Evolutionary conservation across 2,329 filamentous ascomycete species (phyloP), one percentile per base, ranked within the genome.

Genomic region (Ceratocystis smalleyi): DNA sequence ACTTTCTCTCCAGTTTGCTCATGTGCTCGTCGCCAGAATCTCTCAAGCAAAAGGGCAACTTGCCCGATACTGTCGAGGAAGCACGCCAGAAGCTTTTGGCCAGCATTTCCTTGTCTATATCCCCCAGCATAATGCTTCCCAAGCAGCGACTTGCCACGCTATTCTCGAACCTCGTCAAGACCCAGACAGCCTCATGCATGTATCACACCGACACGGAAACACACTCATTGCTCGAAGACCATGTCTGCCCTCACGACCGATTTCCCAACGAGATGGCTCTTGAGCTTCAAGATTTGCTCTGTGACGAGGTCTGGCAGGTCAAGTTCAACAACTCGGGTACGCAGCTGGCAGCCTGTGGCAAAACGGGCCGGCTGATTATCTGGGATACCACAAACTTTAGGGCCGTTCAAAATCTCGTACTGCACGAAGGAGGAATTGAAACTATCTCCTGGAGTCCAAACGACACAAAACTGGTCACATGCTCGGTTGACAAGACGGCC

Each of bases 111-210:
- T 88, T 81, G 77, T 96, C 84, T 65, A 95, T 99, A 73, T 96
- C 94, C 1, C 92, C 94, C 0, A 94, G 91, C 3, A 89, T 96
- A 55, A 97, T 99, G 91, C 87, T 99, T 64, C 94, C 94, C 1
- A 89, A 96, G 71, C 89, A 94, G 73, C 86, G 94, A 5, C 78
- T 99, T 55, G 89, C 90, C 1, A 81, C 85, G 43, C 78, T 99
- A 17, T 77, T 99, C 62, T 81, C 91, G 65, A 85, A 95, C 68
- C 85, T 96, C 45, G 96, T 96, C 72, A 81, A 86, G 67, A 83
- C 81, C 68, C 92, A 96, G 75, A 88, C 96, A 66, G 82, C 85
- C 62, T 83, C 82, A 35, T 99, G 94, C 72, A 76, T 91, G 47
- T 97, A 91, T 73, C 94, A 99, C 75, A 96, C 95, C 63, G 90